A percentile compares a stretch with the other conserved stretches of the same genome.
Conservation (phyloP, 768 basidiomycete species). For the Boletales sp. region DNA sequence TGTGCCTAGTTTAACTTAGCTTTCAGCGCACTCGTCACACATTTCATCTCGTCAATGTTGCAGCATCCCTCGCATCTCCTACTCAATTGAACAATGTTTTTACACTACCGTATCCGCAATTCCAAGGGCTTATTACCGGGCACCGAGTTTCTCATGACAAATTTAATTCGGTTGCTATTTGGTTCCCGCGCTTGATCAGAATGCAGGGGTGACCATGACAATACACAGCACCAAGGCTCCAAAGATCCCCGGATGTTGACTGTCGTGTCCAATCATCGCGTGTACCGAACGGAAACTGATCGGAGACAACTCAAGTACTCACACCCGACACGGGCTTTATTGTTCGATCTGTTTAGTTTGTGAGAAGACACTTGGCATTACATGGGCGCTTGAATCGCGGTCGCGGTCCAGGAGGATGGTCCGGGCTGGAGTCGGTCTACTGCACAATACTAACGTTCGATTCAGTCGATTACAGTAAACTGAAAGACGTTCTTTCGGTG, state of each 20-base stretch:
- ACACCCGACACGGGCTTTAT: too few relatives aligned
- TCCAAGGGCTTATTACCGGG: conserved; percentile 29
- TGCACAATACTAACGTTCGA: too few relatives aligned
- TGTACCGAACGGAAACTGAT: not conserved
- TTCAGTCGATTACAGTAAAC: too few relatives aligned
- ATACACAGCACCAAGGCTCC: conserved; percentile 11
- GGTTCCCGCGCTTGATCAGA: conserved; percentile 16
- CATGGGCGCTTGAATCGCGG: too few relatives aligned
- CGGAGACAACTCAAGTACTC: too few relatives aligned
- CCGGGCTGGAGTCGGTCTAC: too few relatives aligned
- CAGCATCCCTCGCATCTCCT: conserved; percentile 39
- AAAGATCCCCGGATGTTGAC: not conserved
- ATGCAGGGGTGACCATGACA: conserved; percentile 9
- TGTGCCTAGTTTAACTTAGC: conserved; percentile 33
- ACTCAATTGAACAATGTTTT: conserved; percentile 39
- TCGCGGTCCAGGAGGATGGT: too few relatives aligned
- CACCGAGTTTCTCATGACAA: conserved; percentile 13
- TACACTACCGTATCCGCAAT: conserved; percentile 32
- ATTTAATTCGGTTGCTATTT: conserved; percentile 5
- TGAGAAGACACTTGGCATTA: too few relatives aligned
- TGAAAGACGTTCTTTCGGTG: too few relatives aligned
- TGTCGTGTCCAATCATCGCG: not conserved
- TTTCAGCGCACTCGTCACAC: conserved; percentile 28
- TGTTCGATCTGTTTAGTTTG: too few relatives aligned
- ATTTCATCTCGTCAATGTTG: conserved; percentile 41